Conservation (phyloP, 495 filamentous ascomycete genomes). For the Hypoxylon crocopeplum region DNA sequence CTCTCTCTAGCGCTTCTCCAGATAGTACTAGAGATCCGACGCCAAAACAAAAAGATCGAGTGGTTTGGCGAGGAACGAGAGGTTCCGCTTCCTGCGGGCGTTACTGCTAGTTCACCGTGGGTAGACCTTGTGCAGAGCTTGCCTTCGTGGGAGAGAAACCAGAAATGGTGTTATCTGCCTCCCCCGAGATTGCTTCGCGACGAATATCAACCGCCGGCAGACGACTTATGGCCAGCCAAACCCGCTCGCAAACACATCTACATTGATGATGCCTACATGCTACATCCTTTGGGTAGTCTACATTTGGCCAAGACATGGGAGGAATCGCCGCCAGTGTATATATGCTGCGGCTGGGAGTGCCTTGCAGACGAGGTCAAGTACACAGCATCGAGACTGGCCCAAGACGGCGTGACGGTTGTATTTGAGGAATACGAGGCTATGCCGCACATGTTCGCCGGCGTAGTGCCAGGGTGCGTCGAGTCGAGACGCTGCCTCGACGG, state of each 20-base stretch:
- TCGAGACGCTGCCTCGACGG: slow-evolving; percentile 60
- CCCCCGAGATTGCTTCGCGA: slow-evolving; percentile 43
- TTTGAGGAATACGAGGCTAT: slow-evolving; percentile 84
- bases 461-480: slow-evolving; percentile 62
- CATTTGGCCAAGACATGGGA: slow-evolving; percentile 72
- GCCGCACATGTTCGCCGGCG: slow-evolving; percentile 82
- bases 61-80: slow-evolving; percentile 66
- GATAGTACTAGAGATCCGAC: slow-evolving; percentile 73
- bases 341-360: slow-evolving; percentile 80
- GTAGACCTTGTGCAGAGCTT: slow-evolving; percentile 75
- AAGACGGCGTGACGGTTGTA: slow-evolving; percentile 67
- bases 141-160: slow-evolving; percentile 70
- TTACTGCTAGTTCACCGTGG: slow-evolving; percentile 75
- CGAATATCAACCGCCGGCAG: slow-evolving; percentile 54
- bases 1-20: slow-evolving; percentile 75
- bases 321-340: slow-evolving; percentile 71
- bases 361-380: slow-evolving; percentile 75
- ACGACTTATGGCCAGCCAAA: slow-evolving; percentile 72
- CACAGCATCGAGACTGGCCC: slow-evolving; percentile 63
- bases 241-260: slow-evolving; percentile 77
- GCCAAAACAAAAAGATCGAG: slow-evolving; percentile 54
- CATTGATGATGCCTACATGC: slow-evolving; percentile 63
- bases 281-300: slow-evolving; percentile 79
- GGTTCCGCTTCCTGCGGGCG: slow-evolving; percentile 73
- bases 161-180: slow-evolving; percentile 77